These are phyloP conservation scores for Cystobasidiaceae sp. DNA, from an alignment of 1,284 basidiomycete species.

Conservation along the genomic window DNA sequence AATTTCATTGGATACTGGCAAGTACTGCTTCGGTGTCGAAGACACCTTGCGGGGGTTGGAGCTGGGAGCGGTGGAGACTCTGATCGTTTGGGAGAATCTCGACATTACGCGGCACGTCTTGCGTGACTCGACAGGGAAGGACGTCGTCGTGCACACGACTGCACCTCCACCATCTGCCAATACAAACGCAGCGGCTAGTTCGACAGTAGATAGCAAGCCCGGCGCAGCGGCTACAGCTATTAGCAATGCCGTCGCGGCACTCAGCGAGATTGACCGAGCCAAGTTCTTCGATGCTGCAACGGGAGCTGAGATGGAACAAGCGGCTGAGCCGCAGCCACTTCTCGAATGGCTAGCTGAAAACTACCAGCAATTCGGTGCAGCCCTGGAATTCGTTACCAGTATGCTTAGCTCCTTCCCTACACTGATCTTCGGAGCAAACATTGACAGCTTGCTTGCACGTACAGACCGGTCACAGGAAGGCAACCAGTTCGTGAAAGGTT, in stretches of 20 bases:
- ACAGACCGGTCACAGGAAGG: constrained; percentile 75
- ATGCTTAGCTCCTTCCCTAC: no score
- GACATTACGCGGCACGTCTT: constrained; percentile 79
- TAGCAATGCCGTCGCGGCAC: constrained; percentile 38
- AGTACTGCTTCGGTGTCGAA: constrained; percentile 96
- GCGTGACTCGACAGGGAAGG: constrained; percentile 85
- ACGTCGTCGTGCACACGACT: constrained; percentile 63
- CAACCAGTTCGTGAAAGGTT: constrained; percentile 96
- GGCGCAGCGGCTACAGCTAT: constrained; percentile 31
- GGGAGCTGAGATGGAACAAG: constrained; percentile 89
- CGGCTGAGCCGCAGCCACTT: constrained; percentile 68
- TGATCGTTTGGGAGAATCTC: constrained; percentile 97
- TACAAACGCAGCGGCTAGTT: constrained; percentile 53
- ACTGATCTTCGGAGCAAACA: no score
- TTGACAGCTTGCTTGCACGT: constrained; percentile 30
- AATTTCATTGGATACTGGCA: constrained; percentile 94
- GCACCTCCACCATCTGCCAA: constrained; percentile 47
- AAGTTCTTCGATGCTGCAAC: constrained; percentile 95
- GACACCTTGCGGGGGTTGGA: constrained; percentile 97
- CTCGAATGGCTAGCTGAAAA: constrained; percentile 99
- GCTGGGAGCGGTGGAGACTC: constrained; percentile 90
- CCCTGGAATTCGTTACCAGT: constrained; percentile 64
- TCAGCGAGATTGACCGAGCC: constrained; percentile 72
- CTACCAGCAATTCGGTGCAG: constrained; percentile 95
- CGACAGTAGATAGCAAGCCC: constrained; percentile 29